Conservation (phyloP, 2,329 filamentous ascomycete species). For the Aureobasidium pullulans region DNA sequence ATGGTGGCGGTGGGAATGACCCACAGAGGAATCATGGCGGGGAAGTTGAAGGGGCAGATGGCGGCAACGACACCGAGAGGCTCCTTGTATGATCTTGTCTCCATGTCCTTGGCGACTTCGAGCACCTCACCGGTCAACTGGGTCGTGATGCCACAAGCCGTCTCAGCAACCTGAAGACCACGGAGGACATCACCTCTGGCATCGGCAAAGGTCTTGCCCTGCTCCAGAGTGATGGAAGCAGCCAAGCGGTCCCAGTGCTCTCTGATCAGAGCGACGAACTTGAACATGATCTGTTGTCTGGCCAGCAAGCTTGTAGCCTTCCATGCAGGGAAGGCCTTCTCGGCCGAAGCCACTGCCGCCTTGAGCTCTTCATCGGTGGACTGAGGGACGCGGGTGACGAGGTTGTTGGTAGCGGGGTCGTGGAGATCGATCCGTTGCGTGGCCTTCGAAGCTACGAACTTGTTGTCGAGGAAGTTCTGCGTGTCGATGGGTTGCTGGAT, state of each 20-base stretch:
- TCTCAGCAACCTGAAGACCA: slow-evolving; percentile 78
- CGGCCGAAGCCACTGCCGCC: slow-evolving; percentile 63
- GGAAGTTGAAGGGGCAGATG: slow-evolving; percentile 88
- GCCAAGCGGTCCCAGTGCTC: slow-evolving; percentile 81
- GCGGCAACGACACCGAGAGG: slow-evolving; percentile 73
- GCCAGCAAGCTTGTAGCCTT: slow-evolving; percentile 60
- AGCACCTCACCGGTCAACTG: slow-evolving; percentile 76
- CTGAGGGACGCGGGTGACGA: slow-evolving; percentile 72
- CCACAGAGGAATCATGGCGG: slow-evolving; percentile 90
- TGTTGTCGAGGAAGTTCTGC: slow-evolving; percentile 69
- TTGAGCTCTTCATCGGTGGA: slow-evolving; percentile 68
- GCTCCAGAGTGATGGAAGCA: slow-evolving; percentile 78
- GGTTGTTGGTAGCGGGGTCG: slow-evolving; percentile 75
- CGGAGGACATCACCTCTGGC: slow-evolving; percentile 74
- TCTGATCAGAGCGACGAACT: slow-evolving; percentile 69
- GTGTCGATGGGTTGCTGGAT: slow-evolving; percentile 62
- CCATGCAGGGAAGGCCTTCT: slow-evolving; percentile 67
- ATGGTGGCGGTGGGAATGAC: slow-evolving; percentile 78
- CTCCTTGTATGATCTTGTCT: slow-evolving; percentile 75
- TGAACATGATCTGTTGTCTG: slow-evolving; percentile 75
- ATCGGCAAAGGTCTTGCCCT: slow-evolving; percentile 82
- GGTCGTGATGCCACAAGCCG: slow-evolving; percentile 70
- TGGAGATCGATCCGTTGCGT: slow-evolving; percentile 67
- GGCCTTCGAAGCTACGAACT: slow-evolving; percentile 57
- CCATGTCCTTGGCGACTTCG: slow-evolving; percentile 85